Conservation (phyloP, 495 filamentous ascomycete genomes). For the Glonium stellatum region DNA sequence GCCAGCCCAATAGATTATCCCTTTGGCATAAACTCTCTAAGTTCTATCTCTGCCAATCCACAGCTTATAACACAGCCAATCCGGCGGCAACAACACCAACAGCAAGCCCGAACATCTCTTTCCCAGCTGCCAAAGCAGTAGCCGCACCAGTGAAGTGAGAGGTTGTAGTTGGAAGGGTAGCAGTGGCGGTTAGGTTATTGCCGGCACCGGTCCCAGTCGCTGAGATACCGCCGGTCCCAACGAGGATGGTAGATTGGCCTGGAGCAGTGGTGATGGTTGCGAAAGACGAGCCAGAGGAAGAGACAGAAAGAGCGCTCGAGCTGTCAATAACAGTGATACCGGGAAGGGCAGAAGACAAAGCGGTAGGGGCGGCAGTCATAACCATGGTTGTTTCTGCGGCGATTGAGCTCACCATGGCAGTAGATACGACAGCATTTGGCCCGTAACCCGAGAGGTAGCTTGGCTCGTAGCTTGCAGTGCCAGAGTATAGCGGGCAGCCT, state of each 20-base stretch:
- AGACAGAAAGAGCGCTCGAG: too few species aligned
- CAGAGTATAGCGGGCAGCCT: slow-evolving; percentile 51
- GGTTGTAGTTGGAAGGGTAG: neutral
- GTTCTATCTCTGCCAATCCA: neutral
- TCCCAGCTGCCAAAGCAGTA: neutral
- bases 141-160: slow-evolving; percentile 7
- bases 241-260: too few species aligned
- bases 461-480: slow-evolving; percentile 49
- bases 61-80: slow-evolving; percentile 9
- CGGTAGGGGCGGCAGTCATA: neutral
- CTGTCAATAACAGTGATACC: too few species aligned
- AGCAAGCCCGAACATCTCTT: neutral
- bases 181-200: slow-evolving; percentile 1
- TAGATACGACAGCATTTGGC: neutral
- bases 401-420: neutral
- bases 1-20: too few species aligned
- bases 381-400: neutral
- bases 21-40: too few species aligned
- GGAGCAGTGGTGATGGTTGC: too few species aligned
- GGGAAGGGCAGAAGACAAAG: neutral
- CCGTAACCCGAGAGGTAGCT: slow-evolving; percentile 41
- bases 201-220: neutral
- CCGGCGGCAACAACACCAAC: slow-evolving; percentile 6
- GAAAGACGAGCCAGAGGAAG: too few species aligned
- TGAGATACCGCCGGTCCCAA: neutral